Base-by-base conservation (phyloP, 495 filamentous ascomycete genomes). In the Neurospora intermedia region DNA sequence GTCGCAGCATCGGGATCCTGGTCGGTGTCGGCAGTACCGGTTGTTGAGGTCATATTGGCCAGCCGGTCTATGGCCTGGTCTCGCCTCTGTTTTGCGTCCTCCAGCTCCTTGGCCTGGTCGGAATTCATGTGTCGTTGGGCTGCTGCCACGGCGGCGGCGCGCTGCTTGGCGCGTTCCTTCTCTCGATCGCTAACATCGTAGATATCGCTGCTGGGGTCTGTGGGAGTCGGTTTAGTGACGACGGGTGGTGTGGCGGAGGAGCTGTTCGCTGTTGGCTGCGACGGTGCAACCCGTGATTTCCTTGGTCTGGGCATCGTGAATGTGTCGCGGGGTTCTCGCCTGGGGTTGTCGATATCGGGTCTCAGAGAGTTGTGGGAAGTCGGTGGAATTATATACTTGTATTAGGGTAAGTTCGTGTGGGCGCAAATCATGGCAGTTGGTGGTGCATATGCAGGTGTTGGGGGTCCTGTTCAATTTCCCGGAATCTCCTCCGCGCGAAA, bases 111-210 rank as follows among this genome's bases (percentile, higher is more conserved):
- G 7, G 76, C 45, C 69, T 85, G 80, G 9, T 81, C 80, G 35
- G 78, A 69, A 66, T 75, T 72, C 45, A 75, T 35, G 0, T 54
- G 18, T 39, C 39, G 45, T 15, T 23, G 23, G 3, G 38, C 42
- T 16, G 69, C 43, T 31, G 69, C 66, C 18, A 72, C 72, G 16
- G 72, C 46, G 11, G 46, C 40, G 69, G 77, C 76, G 27, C 74
- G 73, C 62, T 69, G 71, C 62, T 69, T 74, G 11, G 59, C 77
- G 38, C 75, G 79, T 69, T 83, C 81, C 70, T 83, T 83, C 62
- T 86, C 84, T 45, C 80, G 80, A 45, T 84, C 83, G 78, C 83
- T 84, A 39, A 83, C 79, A 74, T 83, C 82, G 78, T 84, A 83
- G 8, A 83, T 81, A 73, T 85, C 83, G 71, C 81, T 83, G 41